A percentile compares a stretch with the other conserved stretches of the same genome.
These are phyloP conservation scores for Artemisia annua DNA, from an alignment of 129 eudicot genomes.

Conservation along the genomic window DNA sequence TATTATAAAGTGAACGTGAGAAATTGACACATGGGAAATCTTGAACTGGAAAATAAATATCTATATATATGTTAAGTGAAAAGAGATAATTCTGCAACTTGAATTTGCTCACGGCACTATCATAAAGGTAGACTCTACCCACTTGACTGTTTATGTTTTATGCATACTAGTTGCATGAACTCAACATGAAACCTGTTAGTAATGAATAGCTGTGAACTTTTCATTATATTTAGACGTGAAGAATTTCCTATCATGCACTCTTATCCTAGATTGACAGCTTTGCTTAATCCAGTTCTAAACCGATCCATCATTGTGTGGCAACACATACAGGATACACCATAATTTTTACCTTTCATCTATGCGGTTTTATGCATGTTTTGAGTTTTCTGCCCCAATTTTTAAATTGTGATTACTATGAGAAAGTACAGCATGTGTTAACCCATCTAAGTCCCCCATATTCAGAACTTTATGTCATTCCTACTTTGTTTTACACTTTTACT, in stretches of 20 bases:
- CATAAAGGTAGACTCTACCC: background rate
- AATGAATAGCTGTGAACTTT: constrained; percentile 5
- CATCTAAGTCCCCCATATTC: background rate
- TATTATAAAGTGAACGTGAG: background rate
- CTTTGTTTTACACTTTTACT: too few relatives aligned
- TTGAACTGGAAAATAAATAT: background rate
- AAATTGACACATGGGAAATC: background rate
- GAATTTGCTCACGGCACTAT: background rate
- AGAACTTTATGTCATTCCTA: too few relatives aligned
- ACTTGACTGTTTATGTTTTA: background rate
- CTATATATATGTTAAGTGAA: background rate
- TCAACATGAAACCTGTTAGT: background rate
- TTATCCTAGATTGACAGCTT: too few relatives aligned
- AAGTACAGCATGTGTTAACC: background rate
- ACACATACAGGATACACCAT: too few relatives aligned
- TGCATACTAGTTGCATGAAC: background rate
- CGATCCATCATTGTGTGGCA: too few relatives aligned
- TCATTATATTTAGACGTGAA: background rate
- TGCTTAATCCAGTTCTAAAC: too few relatives aligned
- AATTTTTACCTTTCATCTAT: too few relatives aligned
- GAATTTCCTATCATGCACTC: background rate
- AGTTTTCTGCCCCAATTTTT: background rate
- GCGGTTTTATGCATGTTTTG: background rate
- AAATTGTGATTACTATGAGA: background rate
- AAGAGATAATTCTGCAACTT: background rate